Percentiles rank a stretch among this genome's conserved stretches.
Conservation (phyloP, 495 filamentous ascomycete genomes). For the Cairneyella variabilis region DNA sequence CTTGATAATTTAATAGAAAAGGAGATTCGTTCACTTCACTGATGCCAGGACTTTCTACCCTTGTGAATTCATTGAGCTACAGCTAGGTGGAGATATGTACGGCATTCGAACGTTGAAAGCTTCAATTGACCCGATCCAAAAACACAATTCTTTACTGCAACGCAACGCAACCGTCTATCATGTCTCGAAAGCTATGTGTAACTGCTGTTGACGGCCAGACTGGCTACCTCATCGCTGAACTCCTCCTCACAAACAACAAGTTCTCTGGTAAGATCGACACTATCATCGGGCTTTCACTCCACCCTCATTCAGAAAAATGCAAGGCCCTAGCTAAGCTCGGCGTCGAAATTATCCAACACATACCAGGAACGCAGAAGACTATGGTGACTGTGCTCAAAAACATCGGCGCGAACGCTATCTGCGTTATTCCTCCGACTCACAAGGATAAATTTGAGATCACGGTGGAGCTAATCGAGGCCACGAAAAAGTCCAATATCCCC, state of each 20-base stretch:
- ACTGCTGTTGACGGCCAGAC: slow-evolving; percentile 52
- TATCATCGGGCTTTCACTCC: slow-evolving; percentile 38
- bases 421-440: slow-evolving; percentile 48
- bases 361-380: slow-evolving; percentile 37
- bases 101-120: too few relatives aligned
- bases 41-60: too few relatives aligned
- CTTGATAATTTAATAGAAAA: too few relatives aligned
- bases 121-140: too few relatives aligned
- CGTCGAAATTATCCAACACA: slow-evolving; percentile 42
- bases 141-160: too few relatives aligned
- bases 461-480: slow-evolving; percentile 43
- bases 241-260: slow-evolving; percentile 42
- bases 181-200: slow-evolving; percentile 49
- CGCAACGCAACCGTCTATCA: too few relatives aligned
- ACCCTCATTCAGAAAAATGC: slow-evolving; percentile 44
- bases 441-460: slow-evolving; percentile 45
- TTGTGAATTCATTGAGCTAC: too few relatives aligned
- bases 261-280: slow-evolving; percentile 39
- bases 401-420: slow-evolving; percentile 47
- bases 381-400: slow-evolving; percentile 37
- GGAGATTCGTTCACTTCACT: too few relatives aligned
- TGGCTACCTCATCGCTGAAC: slow-evolving; percentile 50
- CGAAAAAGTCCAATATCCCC: slow-evolving; percentile 44
- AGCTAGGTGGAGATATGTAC: too few relatives aligned
- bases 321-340: slow-evolving; percentile 53